These are phyloP conservation scores for Monilinia vaccinii-corymbosi DNA, from an alignment of 2,329 filamentous ascomycete genomes.

Conservation along the genomic window DNA sequence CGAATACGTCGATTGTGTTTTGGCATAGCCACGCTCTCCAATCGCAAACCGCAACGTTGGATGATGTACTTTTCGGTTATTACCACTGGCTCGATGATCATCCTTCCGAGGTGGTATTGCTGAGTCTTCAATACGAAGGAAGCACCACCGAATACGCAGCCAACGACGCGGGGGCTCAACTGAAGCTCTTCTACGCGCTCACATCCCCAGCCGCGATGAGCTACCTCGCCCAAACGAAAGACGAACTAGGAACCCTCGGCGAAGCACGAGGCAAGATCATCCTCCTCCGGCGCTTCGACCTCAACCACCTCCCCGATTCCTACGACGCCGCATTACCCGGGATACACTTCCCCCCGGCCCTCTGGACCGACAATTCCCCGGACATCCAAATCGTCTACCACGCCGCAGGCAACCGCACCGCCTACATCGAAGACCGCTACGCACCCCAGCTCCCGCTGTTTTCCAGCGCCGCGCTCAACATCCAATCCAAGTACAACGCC, in stretches of 20 bases:
- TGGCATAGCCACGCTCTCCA: constrained; percentile 39
- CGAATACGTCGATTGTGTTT: constrained; percentile 37
- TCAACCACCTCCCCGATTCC: constrained; percentile 37
- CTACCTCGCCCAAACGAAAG: constrained; percentile 34
- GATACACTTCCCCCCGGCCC: constrained; percentile 36
- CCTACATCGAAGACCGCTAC: constrained; percentile 43
- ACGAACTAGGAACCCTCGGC: constrained; percentile 49
- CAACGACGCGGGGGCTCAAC: constrained; percentile 33
- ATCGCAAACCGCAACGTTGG: constrained; percentile 35
- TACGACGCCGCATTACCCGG: constrained; percentile 35
- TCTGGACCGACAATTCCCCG: constrained; percentile 36
- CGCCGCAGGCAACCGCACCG: constrained; percentile 29
- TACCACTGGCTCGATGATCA: constrained; percentile 41
- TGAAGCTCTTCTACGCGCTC: constrained; percentile 32
- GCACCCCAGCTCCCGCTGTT: constrained; percentile 29
- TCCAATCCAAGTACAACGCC: constrained; percentile 38
- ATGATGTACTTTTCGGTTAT: constrained; percentile 38
- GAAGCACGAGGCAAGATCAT: constrained; percentile 74
- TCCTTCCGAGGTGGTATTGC: constrained; percentile 36
- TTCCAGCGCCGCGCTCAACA: constrained; percentile 31
- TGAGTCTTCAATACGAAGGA: constrained; percentile 40
- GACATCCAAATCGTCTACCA: constrained; percentile 37
- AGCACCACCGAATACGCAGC: constrained; percentile 28
- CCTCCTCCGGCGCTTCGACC: constrained; percentile 69
- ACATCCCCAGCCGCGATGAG: constrained; percentile 32